These are phyloP conservation scores for Lepiota venenata DNA, from an alignment of 768 basidiomycete genomes.

Conservation along the genomic window DNA sequence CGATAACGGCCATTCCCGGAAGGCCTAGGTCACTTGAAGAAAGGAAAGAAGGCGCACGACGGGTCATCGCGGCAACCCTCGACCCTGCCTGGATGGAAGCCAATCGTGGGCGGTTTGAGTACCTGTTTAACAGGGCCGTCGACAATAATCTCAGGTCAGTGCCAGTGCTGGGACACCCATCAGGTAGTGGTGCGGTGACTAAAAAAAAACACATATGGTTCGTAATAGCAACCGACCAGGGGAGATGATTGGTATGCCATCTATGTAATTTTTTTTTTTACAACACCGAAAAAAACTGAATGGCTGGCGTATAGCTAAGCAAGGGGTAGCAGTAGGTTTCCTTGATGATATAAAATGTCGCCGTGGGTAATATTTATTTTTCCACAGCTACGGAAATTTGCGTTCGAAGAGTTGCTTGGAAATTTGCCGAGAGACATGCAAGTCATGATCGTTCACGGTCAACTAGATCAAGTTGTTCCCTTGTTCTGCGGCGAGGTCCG, in stretches of 20 bases:
- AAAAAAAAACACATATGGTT: not conserved
- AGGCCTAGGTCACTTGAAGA: conserved; percentile 24
- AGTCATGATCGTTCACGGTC: conserved; percentile 39
- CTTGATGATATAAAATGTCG: not conserved
- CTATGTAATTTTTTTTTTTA: not conserved
- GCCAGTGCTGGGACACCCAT: not conserved
- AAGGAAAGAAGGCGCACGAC: conserved; percentile 20
- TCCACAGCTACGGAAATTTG: conserved; percentile 26
- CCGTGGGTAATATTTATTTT: not conserved
- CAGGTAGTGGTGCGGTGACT: not conserved
- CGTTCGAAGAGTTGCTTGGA: conserved; percentile 24
- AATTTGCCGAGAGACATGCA: conserved; percentile 28
- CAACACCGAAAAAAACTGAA: not conserved
- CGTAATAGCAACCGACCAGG: conserved; percentile 21
- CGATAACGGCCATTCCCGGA: conserved; percentile 19
- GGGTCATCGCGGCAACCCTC: conserved; percentile 21
- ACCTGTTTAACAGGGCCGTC: conserved; percentile 19
- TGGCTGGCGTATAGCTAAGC: conserved; percentile 19
- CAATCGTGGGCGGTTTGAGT: conserved; percentile 21
- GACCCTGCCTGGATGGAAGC: conserved; percentile 26
- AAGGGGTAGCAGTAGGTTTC: conserved; percentile 24
- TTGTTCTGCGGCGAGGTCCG: not conserved
- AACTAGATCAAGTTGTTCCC: conserved; percentile 36
- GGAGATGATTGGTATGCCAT: conserved; percentile 23
- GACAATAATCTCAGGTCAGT: conserved; percentile 10